Percentiles rank a stretch among this genome's conserved stretches.
Conservation (phyloP, 352 stramenopile genomes). For the Globisporangium alternatum region DNA sequence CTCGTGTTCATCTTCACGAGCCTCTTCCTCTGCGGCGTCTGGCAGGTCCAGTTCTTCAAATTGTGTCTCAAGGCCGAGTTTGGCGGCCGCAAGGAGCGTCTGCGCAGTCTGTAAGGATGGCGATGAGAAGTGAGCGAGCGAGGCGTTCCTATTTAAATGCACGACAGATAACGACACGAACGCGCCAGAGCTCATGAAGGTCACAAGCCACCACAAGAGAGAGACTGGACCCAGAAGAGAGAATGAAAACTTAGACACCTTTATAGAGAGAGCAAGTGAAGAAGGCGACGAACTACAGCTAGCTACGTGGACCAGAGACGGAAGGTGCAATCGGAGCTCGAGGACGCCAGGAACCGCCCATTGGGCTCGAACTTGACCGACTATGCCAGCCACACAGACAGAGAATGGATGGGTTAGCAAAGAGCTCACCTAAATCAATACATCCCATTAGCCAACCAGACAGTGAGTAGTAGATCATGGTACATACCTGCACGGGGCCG, state of each 20-base stretch:
- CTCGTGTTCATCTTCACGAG: constrained; percentile 56
- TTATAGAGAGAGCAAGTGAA: constrained; percentile 10
- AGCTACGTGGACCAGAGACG: constrained; percentile 78
- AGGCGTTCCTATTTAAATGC: constrained; percentile 5
- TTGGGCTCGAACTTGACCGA: constrained; percentile 89
- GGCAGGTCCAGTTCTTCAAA: constrained; percentile 72
- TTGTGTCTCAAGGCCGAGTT: constrained; percentile 69
- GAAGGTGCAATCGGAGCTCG: constrained; percentile 92
- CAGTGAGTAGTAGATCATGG: constrained; percentile 21
- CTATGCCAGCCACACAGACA: constrained; percentile 26
- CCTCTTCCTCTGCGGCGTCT: constrained; percentile 51
- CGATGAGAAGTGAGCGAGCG: background rate
- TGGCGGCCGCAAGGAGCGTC: constrained; percentile 73
- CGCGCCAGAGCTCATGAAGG: background rate
- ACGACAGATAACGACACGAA: constrained; percentile 8
- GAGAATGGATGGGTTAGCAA: background rate
- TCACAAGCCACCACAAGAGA: constrained; percentile 2
- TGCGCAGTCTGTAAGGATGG: constrained; percentile 58
- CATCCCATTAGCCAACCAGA: constrained; percentile 12
- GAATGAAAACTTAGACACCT: constrained; percentile 15
- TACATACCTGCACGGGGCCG: constrained; percentile 88
- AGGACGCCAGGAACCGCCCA: constrained; percentile 87
- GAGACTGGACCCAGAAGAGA: constrained; percentile 11
- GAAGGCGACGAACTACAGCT: constrained; percentile 12
- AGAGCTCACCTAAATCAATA: constrained; percentile 1